Evolutionary conservation across 1,139 yeast genomes (phyloP), one percentile per base, ranked within the genome.

Genomic region (Geotrichum europaeum): DNA sequence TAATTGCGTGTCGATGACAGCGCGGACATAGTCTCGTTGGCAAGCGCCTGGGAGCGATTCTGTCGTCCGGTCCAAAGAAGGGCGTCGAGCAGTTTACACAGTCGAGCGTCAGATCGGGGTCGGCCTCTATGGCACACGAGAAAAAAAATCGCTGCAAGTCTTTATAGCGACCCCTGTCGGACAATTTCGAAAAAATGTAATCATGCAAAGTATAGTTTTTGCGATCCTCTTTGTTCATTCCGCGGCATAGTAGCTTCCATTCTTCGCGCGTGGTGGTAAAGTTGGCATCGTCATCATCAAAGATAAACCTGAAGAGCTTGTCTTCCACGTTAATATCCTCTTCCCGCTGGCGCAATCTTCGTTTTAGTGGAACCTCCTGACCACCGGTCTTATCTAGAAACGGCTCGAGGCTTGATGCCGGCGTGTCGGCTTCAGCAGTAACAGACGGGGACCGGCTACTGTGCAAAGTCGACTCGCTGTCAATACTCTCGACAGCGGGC

Each of bases 1-100:
- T 56, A 2, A 64, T 53, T 5, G 69, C 69, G 50, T 72, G 75
- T n/a, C 75, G 66, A 55, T 68, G 67, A 56, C 75, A 72, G 30
- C 75, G 63, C 0, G 72, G 73, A 57, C 75, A 72, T 56, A 64
- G 62, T 34, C 63, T 58, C 15, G 58, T 51, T 1, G 60, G 63
- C 12, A 58, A 49, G 28, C 60, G 56, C 1, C 61, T 55, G 9
- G 63, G 63, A 1, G 64, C 60, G 3, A 52, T 58, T 40, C 59
- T n/a, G 36, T 59, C 64, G 49, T 59, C 62, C 4, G 62, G 64
- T 20, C 60, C 64, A 25, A 68, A 56, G 56, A 68, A 70, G 10
- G 70, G 70, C 2, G 65, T 65, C 2, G 57, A 55, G 56, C 73
- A 70, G 58, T 70, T 70, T 49, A 59, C 63, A 57, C 72, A 70